These are phyloP conservation scores for Noccaea caerulescens DNA, from an alignment of 345 rosid species.

Conservation along the genomic window DNA sequence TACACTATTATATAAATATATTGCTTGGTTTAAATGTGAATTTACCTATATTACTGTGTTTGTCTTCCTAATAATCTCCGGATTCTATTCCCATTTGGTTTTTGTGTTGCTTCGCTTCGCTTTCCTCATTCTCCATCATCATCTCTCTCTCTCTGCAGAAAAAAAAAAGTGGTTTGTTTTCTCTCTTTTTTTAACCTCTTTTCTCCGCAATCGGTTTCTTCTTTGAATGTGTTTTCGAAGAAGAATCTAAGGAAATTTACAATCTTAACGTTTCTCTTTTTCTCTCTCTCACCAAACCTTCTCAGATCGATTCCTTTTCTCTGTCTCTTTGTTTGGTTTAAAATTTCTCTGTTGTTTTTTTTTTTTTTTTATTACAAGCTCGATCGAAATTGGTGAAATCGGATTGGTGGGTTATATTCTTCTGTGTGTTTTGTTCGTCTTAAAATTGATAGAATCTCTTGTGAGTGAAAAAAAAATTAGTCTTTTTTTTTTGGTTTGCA, in stretches of 20 bases:
- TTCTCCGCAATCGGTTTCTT: slow-evolving; percentile 39
- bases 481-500: background rate
- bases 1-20: background rate
- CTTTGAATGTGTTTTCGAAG: slow-evolving; percentile 21
- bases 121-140: slow-evolving; percentile 40
- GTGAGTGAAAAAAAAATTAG: background rate
- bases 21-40: slow-evolving; percentile 17
- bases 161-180: slow-evolving; percentile 26
- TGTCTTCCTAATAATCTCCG: slow-evolving; percentile 31
- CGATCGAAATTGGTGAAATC: slow-evolving; percentile 14
- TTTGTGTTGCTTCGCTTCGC: slow-evolving; percentile 33
- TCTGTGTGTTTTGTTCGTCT: background rate
- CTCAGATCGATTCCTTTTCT: slow-evolving; percentile 30
- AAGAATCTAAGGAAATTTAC: slow-evolving; percentile 22
- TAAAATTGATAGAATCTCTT: no score
- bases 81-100: slow-evolving; percentile 39
- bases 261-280: slow-evolving; percentile 7
- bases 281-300: slow-evolving; percentile 30
- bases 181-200: slow-evolving; percentile 20
- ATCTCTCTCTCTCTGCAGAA: slow-evolving; percentile 9
- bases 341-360: background rate
- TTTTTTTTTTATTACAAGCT: background rate
- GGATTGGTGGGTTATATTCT: slow-evolving; percentile 27
- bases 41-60: slow-evolving; percentile 15
- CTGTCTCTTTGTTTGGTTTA: background rate